Conservation (phyloP, 2,329 filamentous ascomycete species). For the Alternaria viburni region DNA sequence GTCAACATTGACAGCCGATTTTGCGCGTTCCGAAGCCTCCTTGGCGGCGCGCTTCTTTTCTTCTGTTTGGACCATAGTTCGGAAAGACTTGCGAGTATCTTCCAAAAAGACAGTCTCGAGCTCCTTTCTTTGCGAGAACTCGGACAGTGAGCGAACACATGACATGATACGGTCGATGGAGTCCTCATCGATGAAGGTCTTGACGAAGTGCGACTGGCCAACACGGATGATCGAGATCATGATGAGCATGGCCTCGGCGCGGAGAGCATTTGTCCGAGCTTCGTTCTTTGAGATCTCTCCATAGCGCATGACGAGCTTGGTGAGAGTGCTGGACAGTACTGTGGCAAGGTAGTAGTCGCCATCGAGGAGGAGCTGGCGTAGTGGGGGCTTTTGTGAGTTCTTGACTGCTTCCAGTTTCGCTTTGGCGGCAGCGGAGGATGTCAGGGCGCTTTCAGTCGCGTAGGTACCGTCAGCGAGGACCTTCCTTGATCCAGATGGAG, state of each 20-base stretch:
- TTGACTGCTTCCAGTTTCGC: constrained; percentile 96
- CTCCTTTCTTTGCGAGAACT: constrained; percentile 88
- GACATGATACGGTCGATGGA: constrained; percentile 99
- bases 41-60: constrained; percentile 98
- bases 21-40: constrained; percentile 89
- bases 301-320: constrained; percentile 97
- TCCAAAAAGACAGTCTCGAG: constrained; percentile 92
- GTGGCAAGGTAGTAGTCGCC: constrained; percentile 96
- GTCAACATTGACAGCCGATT: constrained; percentile 92
- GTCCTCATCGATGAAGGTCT: constrained; percentile 95
- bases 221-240: constrained; percentile 99
- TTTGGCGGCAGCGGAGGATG: constrained; percentile 86
- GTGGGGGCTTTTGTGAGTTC: constrained; percentile 92
- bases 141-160: constrained; percentile 88
- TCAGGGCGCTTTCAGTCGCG: constrained; percentile 93
- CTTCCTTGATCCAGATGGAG: constrained; percentile 84
- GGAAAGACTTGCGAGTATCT: constrained; percentile 94
- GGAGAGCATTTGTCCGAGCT: constrained; percentile 89
- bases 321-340: constrained; percentile 93
- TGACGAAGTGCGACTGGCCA: constrained; percentile 98
- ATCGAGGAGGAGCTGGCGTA: constrained; percentile 89
- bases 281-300: constrained; percentile 87
- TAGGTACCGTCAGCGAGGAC: constrained; percentile 97
- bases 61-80: constrained; percentile 94
- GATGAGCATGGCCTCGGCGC: constrained; percentile 97